These are phyloP conservation scores for Metarhizium humberi DNA, from an alignment of 2,329 filamentous ascomycete species.

Conservation along the genomic window DNA sequence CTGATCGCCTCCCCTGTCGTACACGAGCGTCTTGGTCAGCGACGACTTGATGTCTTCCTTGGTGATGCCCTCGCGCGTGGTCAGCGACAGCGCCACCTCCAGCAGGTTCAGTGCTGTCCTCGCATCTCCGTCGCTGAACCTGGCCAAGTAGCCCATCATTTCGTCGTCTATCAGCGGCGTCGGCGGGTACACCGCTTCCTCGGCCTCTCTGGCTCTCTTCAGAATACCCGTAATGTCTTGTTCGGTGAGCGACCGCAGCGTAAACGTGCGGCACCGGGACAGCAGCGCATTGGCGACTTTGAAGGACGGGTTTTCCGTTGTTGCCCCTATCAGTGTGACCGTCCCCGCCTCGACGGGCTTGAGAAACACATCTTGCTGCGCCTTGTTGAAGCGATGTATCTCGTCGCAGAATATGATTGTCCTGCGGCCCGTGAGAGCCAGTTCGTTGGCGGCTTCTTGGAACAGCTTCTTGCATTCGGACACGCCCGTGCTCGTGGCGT, in stretches of 20 bases:
- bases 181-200: slow-evolving; percentile 34
- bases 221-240: slow-evolving; percentile 68
- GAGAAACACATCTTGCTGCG: slow-evolving; percentile 90
- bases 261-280: slow-evolving; percentile 86
- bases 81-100: slow-evolving; percentile 74
- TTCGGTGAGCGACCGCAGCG: slow-evolving; percentile 63
- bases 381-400: slow-evolving; percentile 84
- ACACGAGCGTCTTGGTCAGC: slow-evolving; percentile 86
- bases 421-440: slow-evolving; percentile 71
- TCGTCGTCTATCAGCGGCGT: slow-evolving; percentile 63
- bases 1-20: slow-evolving; percentile 89
- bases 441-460: slow-evolving; percentile 70
- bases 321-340: slow-evolving; percentile 87
- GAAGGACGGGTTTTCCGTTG: slow-evolving; percentile 94
- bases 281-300: slow-evolving; percentile 82
- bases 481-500: slow-evolving; percentile 81
- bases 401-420: slow-evolving; percentile 98
- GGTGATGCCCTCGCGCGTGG: slow-evolving; percentile 50
- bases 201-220: slow-evolving; percentile 58
- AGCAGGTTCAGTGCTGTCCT: slow-evolving; percentile 87
- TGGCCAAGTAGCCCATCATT: slow-evolving; percentile 70
- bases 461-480: slow-evolving; percentile 91
- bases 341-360: slow-evolving; percentile 85
- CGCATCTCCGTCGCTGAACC: slow-evolving; percentile 86
- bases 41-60: slow-evolving; percentile 69